phyloP scores from a whole-genome alignment of 2,329 filamentous ascomycete species.

The Cadophora gregata region DNA sequence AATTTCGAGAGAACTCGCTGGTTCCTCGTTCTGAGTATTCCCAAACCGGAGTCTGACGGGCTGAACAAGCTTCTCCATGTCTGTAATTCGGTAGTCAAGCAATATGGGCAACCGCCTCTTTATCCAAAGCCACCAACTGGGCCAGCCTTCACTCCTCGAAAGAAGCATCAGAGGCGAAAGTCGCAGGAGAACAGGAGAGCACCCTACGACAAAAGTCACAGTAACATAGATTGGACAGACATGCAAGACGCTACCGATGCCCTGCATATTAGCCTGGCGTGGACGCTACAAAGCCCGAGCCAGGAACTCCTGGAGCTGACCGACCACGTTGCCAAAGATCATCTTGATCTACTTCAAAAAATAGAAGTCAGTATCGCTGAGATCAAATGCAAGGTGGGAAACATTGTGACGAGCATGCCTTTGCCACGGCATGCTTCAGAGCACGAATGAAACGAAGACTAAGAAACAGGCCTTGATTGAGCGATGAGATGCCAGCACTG shows the following conservation, averaged over 20 bases:
- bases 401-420: slow-evolving; percentile 62
- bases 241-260: slow-evolving; percentile 55
- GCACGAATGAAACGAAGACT: not conserved
- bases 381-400: slow-evolving; percentile 79
- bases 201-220: not conserved
- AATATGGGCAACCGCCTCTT: slow-evolving; percentile 71
- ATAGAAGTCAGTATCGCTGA: slow-evolving; percentile 62
- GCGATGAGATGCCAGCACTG: too few species aligned
- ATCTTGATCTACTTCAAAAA: slow-evolving; percentile 35
- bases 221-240: slow-evolving; percentile 35
- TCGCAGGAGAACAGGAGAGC: not conserved
- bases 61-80: slow-evolving; percentile 67
- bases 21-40: slow-evolving; percentile 79
- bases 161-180: slow-evolving; percentile 18
- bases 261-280: slow-evolving; percentile 91
- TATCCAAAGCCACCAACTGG: slow-evolving; percentile 56
- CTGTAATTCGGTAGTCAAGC: slow-evolving; percentile 67
- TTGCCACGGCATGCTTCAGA: slow-evolving; percentile 41
- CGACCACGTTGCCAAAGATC: slow-evolving; percentile 28
- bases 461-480: too few species aligned
- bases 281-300: slow-evolving; percentile 68
- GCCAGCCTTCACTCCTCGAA: not conserved
- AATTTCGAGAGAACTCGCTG: slow-evolving; percentile 74
- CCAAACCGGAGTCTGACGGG: slow-evolving; percentile 53
- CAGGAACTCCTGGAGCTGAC: slow-evolving; percentile 50